Conservation (phyloP, 805 yeast species). For the Candida ulmi region DNA sequence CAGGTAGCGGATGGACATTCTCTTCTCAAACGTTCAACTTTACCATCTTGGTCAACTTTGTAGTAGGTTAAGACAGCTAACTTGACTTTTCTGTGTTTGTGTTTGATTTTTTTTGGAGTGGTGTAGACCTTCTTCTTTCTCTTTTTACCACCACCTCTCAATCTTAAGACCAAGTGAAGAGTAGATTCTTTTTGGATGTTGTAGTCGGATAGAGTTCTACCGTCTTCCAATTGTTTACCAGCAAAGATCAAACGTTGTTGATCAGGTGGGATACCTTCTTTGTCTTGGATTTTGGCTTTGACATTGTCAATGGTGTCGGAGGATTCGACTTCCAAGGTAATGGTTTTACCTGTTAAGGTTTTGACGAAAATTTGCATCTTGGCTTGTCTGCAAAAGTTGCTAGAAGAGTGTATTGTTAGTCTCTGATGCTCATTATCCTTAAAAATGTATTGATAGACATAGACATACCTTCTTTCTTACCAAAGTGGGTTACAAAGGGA, state of each 20-base stretch:
- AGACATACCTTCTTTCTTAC: slow-evolving; percentile 27
- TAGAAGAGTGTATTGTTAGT: slow-evolving; percentile 1
- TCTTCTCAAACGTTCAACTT: slow-evolving; percentile 97
- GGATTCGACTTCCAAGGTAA: slow-evolving; percentile 96
- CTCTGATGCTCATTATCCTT: no score
- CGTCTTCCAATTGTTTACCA: slow-evolving; percentile 95
- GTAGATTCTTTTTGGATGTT: slow-evolving; percentile 98
- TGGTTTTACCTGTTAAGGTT: slow-evolving; percentile 99
- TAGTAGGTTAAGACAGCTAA: slow-evolving; percentile 98
- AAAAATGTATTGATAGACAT: no score
- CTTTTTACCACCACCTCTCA: slow-evolving; percentile 99
- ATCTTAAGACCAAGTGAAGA: slow-evolving; percentile 90
- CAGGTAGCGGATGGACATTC: slow-evolving; percentile 91
- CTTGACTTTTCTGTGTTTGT: slow-evolving; percentile 99
- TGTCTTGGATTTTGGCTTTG: slow-evolving; percentile 94
- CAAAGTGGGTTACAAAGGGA: slow-evolving; percentile 7
- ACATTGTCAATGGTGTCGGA: slow-evolving; percentile 97
- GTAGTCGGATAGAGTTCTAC: slow-evolving; percentile 95
- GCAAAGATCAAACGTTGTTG: slow-evolving; percentile 97
- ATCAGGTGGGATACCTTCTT: slow-evolving; percentile 97
- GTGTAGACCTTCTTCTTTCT: slow-evolving; percentile 99
- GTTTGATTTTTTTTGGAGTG: slow-evolving; percentile 99
- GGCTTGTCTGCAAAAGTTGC: slow-evolving; percentile 41
- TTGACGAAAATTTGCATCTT: slow-evolving; percentile 96
- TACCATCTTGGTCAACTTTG: slow-evolving; percentile 98